These are phyloP conservation scores for Colletotrichum siamense DNA, from an alignment of 2,329 filamentous ascomycete species.

Conservation along the genomic window DNA sequence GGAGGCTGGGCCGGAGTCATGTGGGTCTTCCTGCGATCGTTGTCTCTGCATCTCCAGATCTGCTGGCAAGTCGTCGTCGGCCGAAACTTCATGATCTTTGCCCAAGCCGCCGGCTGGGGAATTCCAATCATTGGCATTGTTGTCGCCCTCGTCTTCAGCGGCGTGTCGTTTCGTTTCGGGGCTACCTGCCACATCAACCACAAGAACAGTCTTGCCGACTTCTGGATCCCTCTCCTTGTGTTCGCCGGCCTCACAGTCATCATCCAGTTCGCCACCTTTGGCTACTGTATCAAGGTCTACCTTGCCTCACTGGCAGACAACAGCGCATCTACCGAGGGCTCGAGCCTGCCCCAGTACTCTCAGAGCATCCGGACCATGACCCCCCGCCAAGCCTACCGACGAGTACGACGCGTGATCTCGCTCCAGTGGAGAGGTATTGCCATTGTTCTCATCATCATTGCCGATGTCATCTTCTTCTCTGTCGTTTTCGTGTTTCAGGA, in stretches of 20 bases:
- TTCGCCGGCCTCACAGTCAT: constrained; percentile 79
- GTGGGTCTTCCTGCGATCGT: constrained; percentile 89
- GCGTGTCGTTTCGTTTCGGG: constrained; percentile 94
- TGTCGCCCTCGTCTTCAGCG: constrained; percentile 81
- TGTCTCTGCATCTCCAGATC: constrained; percentile 95
- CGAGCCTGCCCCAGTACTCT: constrained; percentile 75
- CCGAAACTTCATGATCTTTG: constrained; percentile 85
- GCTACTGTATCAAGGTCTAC: constrained; percentile 95
- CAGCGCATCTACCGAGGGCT: constrained; percentile 72
- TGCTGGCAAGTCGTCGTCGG: constrained; percentile 96
- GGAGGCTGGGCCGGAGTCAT: constrained; percentile 85
- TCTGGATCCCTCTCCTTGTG: constrained; percentile 88
- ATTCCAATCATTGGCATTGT: constrained; percentile 79
- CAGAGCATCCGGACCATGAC: constrained; percentile 79
- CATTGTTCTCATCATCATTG: constrained; percentile 87
- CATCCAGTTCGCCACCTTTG: constrained; percentile 84
- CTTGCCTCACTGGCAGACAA: constrained; percentile 81
- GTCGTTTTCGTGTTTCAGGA: constrained; percentile 90
- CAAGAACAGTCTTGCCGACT: constrained; percentile 78
- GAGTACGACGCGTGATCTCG: constrained; percentile 84
- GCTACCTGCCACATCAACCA: constrained; percentile 95
- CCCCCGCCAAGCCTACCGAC: constrained; percentile 85
- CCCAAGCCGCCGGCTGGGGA: constrained; percentile 83
- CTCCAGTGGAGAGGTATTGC: constrained; percentile 94
- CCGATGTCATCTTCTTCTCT: constrained; percentile 93